Conservation (phyloP, 148 eudicot species). For the Pouteria glomerata region DNA sequence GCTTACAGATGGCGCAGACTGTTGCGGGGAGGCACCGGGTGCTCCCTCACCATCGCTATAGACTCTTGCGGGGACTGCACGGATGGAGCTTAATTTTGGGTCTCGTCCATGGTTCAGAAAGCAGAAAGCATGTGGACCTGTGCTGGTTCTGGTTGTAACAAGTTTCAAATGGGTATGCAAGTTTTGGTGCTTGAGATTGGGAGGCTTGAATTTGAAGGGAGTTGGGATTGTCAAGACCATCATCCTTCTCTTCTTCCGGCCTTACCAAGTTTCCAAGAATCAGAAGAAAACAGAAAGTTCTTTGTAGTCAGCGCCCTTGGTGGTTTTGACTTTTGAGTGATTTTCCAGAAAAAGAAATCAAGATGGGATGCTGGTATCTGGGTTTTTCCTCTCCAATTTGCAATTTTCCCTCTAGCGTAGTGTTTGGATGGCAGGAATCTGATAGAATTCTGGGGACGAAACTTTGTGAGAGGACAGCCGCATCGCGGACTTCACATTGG, state of each 20-base stretch:
- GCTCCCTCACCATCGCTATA: conserved; percentile 29
- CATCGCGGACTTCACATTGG: no score
- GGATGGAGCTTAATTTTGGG: conserved; percentile 16
- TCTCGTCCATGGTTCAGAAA: conserved; percentile 2
- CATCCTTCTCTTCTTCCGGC: neutral
- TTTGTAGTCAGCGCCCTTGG: no score
- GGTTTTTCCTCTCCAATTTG: neutral
- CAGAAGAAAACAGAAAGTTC: no score
- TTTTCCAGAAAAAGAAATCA: neutral
- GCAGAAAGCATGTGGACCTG: conserved; percentile 2
- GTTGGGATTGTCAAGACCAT: conserved; percentile 39
- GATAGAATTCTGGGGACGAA: neutral
- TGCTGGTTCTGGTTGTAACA: conserved; percentile 10
- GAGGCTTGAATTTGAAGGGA: conserved; percentile 33
- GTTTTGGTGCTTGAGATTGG: conserved; percentile 19
- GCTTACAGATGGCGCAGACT: conserved; percentile 49
- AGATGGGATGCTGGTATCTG: no score
- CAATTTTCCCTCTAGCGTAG: no score
- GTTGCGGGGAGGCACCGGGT: conserved; percentile 25
- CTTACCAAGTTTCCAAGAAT: no score
- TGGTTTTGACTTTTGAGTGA: no score
- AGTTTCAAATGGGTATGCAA: conserved; percentile 22
- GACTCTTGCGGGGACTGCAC: conserved; percentile 24
- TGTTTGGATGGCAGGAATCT: neutral
- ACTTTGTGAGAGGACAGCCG: no score